Conservation (phyloP, 2,329 filamentous ascomycete genomes). For the Emmonsia crescens region DNA sequence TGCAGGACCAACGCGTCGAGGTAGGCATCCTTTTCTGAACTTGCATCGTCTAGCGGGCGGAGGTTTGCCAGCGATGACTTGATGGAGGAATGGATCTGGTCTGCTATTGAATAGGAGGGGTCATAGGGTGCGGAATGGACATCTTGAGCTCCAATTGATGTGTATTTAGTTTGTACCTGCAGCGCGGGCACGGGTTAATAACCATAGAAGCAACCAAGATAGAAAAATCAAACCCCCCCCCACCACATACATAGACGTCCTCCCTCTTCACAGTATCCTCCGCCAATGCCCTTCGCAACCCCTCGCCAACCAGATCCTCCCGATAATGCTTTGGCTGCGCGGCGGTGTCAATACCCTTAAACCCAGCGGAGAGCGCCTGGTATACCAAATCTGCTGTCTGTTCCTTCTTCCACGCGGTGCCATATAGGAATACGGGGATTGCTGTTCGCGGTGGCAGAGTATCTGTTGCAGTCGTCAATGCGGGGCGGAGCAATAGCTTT, state of each 20-base stretch:
- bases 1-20: constrained; percentile 51
- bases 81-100: constrained; percentile 59
- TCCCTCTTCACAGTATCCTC: constrained; percentile 48
- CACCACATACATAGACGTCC: constrained; percentile 55
- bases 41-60: constrained; percentile 19
- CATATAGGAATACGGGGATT: constrained; percentile 52
- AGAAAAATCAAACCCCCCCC: too few species aligned
- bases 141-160: constrained; percentile 53
- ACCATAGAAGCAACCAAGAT: too few species aligned
- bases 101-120: constrained; percentile 43
- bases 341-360: constrained; percentile 65
- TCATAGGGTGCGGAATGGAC: constrained; percentile 53
- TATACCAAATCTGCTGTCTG: constrained; percentile 57
- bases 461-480: constrained; percentile 7
- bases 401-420: constrained; percentile 78
- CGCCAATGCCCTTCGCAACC: constrained; percentile 50
- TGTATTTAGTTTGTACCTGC: constrained; percentile 77
- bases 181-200: neutral
- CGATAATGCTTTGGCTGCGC: constrained; percentile 69
- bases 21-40: constrained; percentile 35
- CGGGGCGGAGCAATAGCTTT: neutral
- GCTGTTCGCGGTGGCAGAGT: constrained; percentile 8
- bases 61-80: constrained; percentile 57
- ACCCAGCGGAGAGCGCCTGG: constrained; percentile 56
- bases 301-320: constrained; percentile 59